These are phyloP conservation scores for Colletotrichum simmondsii DNA, from an alignment of 2,329 filamentous ascomycete species.

Conservation along the genomic window DNA sequence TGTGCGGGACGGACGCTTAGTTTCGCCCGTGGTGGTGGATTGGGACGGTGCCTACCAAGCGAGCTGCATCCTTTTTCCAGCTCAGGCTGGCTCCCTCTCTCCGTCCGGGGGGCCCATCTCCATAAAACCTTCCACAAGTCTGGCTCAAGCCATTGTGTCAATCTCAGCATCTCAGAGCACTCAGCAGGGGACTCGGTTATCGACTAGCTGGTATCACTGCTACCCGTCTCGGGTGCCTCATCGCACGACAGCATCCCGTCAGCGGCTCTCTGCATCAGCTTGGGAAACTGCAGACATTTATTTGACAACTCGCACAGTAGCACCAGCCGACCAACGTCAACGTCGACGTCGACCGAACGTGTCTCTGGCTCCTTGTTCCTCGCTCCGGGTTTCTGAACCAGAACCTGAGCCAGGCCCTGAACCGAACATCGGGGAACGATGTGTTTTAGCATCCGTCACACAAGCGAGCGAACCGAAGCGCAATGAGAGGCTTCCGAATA, in stretches of 20 bases:
- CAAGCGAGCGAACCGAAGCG: neutral
- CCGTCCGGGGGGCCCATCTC: neutral
- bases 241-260: neutral
- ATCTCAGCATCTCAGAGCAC: neutral
- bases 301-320: slow-evolving; percentile 26
- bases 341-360: slow-evolving; percentile 2
- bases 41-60: neutral
- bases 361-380: neutral
- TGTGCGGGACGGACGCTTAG: neutral
- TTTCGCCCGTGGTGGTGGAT: neutral
- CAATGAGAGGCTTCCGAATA: neutral
- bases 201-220: neutral
- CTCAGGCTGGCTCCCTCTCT: neutral
- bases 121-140: neutral
- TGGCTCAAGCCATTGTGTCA: neutral
- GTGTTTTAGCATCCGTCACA: neutral
- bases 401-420: neutral
- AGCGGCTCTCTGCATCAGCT: neutral
- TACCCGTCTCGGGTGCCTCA: neutral
- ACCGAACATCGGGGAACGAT: neutral
- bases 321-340: neutral
- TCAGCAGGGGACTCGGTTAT: neutral
- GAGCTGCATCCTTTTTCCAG: slow-evolving; percentile 18
- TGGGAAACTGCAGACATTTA: slow-evolving; percentile 12
- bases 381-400: neutral